Conservation (phyloP, 2,329 filamentous ascomycete species). For the Thermomyces lanuginosus region DNA sequence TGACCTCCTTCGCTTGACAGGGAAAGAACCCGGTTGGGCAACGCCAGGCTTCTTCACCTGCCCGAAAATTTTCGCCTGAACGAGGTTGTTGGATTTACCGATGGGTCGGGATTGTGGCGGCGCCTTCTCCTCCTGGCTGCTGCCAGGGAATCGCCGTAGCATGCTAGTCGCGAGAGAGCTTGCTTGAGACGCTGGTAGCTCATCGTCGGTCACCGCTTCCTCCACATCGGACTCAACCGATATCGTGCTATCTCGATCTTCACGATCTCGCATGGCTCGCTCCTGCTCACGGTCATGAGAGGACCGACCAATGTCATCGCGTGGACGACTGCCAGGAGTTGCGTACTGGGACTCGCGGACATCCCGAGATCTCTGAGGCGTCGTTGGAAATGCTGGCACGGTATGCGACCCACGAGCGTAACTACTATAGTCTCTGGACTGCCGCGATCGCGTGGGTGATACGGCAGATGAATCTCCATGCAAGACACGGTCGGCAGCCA, state of each 20-base stretch:
- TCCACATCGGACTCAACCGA: constrained; percentile 48
- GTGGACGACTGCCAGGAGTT: constrained; percentile 40
- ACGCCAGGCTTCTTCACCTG: constrained; percentile 41
- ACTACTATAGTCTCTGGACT: constrained; percentile 35
- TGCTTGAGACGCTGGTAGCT: constrained; percentile 57
- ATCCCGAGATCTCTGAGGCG: constrained; percentile 44
- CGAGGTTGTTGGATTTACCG: constrained; percentile 29
- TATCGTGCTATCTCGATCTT: constrained; percentile 73
- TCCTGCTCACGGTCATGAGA: constrained; percentile 12
- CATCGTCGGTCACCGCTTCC: constrained; percentile 42
- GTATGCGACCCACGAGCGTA: constrained; percentile 67
- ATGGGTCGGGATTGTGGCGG: constrained; percentile 19
- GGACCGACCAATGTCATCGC: constrained; percentile 24
- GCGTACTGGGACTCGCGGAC: constrained; percentile 38
- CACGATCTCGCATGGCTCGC: constrained; percentile 34
- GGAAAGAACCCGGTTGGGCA: constrained; percentile 14
- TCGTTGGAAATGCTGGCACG: constrained; percentile 68
- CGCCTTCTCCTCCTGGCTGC: constrained; percentile 20
- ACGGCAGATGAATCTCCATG: constrained; percentile 62
- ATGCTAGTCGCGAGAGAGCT: constrained; percentile 62
- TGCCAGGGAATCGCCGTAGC: constrained; percentile 42
- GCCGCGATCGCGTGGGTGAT: constrained; percentile 40
- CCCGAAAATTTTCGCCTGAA: constrained; percentile 49
- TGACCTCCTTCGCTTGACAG: constrained; percentile 26
- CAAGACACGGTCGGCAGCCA: constrained; percentile 58